Percentiles rank a stretch among this genome's conserved stretches.
Conservation (phyloP, 805 yeast genomes). For the Ogataea paradorogensis region DNA sequence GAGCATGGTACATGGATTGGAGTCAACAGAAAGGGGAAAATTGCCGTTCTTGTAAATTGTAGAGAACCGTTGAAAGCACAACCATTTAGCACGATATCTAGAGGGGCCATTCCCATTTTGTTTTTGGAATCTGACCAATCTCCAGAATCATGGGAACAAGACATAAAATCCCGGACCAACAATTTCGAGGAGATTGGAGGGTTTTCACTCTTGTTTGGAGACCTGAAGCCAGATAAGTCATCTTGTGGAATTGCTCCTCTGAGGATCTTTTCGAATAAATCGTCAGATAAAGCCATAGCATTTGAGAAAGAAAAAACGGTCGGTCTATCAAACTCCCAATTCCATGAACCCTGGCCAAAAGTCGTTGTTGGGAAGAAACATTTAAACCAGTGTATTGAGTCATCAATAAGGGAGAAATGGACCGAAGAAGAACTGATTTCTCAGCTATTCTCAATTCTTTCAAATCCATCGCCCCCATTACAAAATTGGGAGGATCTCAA, state of each 20-base stretch:
- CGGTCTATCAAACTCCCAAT: constrained; percentile 69
- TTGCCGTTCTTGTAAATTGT: constrained; percentile 77
- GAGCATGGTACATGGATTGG: constrained; percentile 96
- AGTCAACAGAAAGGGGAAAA: constrained; percentile 45
- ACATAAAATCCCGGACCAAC: constrained; percentile 27
- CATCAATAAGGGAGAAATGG: constrained; percentile 18
- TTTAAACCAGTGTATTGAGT: constrained; percentile 40
- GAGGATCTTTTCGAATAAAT: constrained; percentile 49
- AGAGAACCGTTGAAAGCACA: constrained; percentile 42
- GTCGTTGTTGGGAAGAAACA: constrained; percentile 62
- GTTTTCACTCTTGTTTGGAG: constrained; percentile 59
- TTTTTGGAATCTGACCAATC: constrained; percentile 33
- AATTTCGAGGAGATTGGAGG: constrained; percentile 51
- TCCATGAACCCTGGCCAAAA: constrained; percentile 73
- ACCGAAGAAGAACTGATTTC: constrained; percentile 42
- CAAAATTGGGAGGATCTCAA: constrained; percentile 28
- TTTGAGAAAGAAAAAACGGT: constrained; percentile 34
- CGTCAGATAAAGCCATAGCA: constrained; percentile 27
- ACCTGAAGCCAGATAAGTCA: constrained; percentile 29
- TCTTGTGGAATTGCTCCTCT: constrained; percentile 35
- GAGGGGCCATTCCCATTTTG: constrained; percentile 45
- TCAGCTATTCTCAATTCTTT: constrained; percentile 53
- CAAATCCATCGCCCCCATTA: constrained; percentile 36
- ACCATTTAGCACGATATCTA: constrained; percentile 31
- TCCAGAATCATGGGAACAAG: constrained; percentile 46